These are phyloP conservation scores for Podospora didyma DNA, from an alignment of 495 filamentous ascomycete genomes.

Conservation along the genomic window DNA sequence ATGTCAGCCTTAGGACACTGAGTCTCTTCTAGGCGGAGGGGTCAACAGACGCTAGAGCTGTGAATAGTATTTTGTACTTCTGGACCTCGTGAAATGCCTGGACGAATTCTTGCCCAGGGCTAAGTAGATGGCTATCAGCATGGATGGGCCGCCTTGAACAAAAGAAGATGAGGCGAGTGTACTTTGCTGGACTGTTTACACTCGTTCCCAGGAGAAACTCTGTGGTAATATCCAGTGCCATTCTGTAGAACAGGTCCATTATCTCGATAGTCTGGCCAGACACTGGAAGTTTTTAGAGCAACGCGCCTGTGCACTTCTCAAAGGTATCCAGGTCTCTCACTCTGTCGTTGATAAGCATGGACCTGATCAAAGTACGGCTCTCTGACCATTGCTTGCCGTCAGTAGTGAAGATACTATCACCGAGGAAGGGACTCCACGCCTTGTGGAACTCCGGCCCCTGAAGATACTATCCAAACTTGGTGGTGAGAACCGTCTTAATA, in stretches of 20 bases:
- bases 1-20: slow-evolving; percentile 1
- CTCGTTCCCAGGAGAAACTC: slow-evolving; percentile 55
- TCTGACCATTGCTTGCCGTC: slow-evolving; percentile 54
- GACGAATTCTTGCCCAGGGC: slow-evolving; percentile 47
- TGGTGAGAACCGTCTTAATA: slow-evolving; percentile 53
- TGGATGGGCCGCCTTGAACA: background rate
- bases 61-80: slow-evolving; percentile 42
- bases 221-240: slow-evolving; percentile 57
- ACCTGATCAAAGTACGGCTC: slow-evolving; percentile 49
- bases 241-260: slow-evolving; percentile 50
- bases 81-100: slow-evolving; percentile 53
- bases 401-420: slow-evolving; percentile 56
- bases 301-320: slow-evolving; percentile 41
- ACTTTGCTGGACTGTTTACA: slow-evolving; percentile 50
- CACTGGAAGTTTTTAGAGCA: slow-evolving; percentile 37
- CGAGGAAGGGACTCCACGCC: slow-evolving; percentile 52
- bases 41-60: slow-evolving; percentile 36
- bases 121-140: slow-evolving; percentile 6
- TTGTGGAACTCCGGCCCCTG: slow-evolving; percentile 49
- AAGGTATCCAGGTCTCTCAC: slow-evolving; percentile 45
- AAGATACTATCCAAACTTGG: slow-evolving; percentile 53
- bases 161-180: background rate
- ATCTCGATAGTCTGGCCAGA: slow-evolving; percentile 44
- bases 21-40: slow-evolving; percentile 14
- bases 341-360: slow-evolving; percentile 55